phyloP scores from a whole-genome alignment of 2,329 filamentous ascomycete genomes.

The Claviceps fusiformis region DNA sequence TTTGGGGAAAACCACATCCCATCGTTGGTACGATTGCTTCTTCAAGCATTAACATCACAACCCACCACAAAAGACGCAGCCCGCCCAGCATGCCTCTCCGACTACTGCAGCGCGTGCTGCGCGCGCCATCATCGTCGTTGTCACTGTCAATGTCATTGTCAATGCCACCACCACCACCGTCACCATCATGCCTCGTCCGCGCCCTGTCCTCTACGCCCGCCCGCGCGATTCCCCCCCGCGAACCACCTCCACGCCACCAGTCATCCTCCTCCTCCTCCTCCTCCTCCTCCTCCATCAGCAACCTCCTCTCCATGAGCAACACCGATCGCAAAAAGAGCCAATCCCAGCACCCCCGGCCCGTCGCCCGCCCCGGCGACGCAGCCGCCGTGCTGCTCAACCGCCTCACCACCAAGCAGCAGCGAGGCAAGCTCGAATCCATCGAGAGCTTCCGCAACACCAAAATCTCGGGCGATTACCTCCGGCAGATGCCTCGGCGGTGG shows the following conservation, averaged over 20 bases:
- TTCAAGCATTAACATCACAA: too few relatives aligned
- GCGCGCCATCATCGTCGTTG: conserved; percentile 8
- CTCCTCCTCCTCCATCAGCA: conserved; percentile 12
- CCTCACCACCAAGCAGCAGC: conserved; percentile 16
- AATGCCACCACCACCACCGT: neutral
- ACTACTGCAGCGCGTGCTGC: conserved; percentile 17
- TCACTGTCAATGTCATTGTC: conserved; percentile 2
- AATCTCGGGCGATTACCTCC: conserved; percentile 38
- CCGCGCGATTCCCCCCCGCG: conserved; percentile 12
- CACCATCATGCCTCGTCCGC: conserved; percentile 9
- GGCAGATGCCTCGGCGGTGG: conserved; percentile 59
- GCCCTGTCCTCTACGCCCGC: conserved; percentile 18
- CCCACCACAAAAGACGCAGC: neutral
- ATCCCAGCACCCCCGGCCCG: neutral
- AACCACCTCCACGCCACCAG: conserved; percentile 7
- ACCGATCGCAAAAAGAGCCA: conserved; percentile 9
- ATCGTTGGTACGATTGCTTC: too few relatives aligned
- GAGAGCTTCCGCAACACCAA: conserved; percentile 22
- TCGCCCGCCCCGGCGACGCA: conserved; percentile 11
- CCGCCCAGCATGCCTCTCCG: conserved; percentile 26
- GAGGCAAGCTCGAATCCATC: conserved; percentile 19
- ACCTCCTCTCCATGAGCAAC: conserved; percentile 11
- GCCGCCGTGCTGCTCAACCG: conserved; percentile 16
- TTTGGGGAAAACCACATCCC: too few relatives aligned
- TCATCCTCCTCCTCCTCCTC: too few relatives aligned